Evolutionary conservation across 2,329 filamentous ascomycete species (phyloP), one percentile per base, ranked within the genome.

Genomic region (Sphaerulina musiva): DNA sequence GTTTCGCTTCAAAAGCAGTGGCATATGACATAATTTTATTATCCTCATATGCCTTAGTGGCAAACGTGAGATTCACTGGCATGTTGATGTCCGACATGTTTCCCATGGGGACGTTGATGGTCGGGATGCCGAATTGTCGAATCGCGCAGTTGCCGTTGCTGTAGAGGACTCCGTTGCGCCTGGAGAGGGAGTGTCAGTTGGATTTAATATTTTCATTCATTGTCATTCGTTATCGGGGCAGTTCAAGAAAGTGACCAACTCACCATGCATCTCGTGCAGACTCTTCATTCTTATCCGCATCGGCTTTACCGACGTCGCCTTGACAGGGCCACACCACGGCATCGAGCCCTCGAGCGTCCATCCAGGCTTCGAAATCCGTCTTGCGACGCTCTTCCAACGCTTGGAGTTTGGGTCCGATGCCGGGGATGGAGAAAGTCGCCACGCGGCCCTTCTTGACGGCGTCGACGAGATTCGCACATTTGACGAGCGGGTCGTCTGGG

Each of bases 1-100:
- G 34, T n/a, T 38, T 7, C 6, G 34, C 34, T 51, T 69, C 68
- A 48, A 65, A 70, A 9, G 62, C 62, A 20, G 57, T 59, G 6
- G 63, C 64, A 46, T 60, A 67, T 20, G 49, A 50, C 36, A 69
- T 14, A n/a, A 73, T 48, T 23, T 66, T 60, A 0, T 54, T 58
- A 54, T 81, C 79, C 0, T 72, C 68, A 45, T 77, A 78, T 1
- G 75, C 76, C 34, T 71, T 76, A 0, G 74, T 74, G 0, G 74
- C 76, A 61, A 82, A 80, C 0, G 78, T 80, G 9, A 81, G 58
- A 26, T 77, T 77, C 0, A 80, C 70, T 0, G 79, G 79, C 74
- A 82, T 79, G 34, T 0, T 62, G 57, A 7, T 38, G 34, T 73
- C 68, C 1, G 57, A 61, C 68, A 80, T 72, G 1, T 72, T 53